Conservation (phyloP, 495 filamentous ascomycete genomes). For the Neurospora hispaniola region DNA sequence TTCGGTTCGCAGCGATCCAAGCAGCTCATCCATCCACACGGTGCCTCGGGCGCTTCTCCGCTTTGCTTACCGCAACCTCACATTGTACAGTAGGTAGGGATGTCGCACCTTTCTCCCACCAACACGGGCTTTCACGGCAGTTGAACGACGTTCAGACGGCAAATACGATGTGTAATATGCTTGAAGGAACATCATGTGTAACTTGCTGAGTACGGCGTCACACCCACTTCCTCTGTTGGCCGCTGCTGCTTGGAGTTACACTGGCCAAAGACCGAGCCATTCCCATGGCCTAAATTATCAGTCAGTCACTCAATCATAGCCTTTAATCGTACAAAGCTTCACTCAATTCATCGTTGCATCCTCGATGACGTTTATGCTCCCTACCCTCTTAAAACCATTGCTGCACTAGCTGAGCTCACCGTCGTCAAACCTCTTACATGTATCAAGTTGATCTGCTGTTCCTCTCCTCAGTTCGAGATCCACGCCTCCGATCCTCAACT, state of each 20-base stretch:
- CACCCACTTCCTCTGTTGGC: not conserved
- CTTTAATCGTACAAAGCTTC: not conserved
- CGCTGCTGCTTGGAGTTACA: not conserved
- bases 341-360: not conserved
- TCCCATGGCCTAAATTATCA: not conserved
- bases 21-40: not conserved
- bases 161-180: not conserved
- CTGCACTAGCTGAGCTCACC: not conserved
- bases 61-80: not conserved
- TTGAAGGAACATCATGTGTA: not conserved
- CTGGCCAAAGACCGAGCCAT: not conserved
- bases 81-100: not conserved
- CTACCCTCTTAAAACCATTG: not conserved
- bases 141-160: not conserved
- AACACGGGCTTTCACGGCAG: not conserved
- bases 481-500: conserved; percentile 11
- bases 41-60: not conserved
- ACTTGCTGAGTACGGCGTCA: not conserved
- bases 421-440: not conserved
- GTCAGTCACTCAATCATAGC: not conserved
- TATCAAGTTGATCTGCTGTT: not conserved
- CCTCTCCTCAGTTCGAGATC: conserved; percentile 6
- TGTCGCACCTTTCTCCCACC: not conserved
- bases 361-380: not conserved
- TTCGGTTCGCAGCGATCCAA: not conserved